Evolutionary conservation across 176 grass and related monocot species (phyloP).

Genomic region (Oryza coarctata): DNA sequence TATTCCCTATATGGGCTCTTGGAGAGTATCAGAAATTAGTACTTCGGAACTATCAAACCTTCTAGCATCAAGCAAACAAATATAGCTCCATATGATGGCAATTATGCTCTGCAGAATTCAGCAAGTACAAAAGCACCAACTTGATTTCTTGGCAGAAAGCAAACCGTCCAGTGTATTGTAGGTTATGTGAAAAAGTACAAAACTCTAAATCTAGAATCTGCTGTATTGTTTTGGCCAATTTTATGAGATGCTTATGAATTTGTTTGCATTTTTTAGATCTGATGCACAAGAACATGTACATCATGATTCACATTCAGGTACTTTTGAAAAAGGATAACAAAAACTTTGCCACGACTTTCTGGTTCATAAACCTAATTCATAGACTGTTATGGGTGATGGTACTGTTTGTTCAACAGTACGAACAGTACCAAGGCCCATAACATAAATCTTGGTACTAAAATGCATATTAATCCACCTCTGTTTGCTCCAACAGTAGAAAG

Average conservation of each 20-base stretch:
- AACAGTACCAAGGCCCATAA: too few relatives aligned
- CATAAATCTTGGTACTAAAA: background rate
- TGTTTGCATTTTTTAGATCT: slow-evolving; percentile 17
- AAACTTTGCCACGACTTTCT: background rate
- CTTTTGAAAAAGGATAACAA: background rate
- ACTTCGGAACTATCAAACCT: slow-evolving; percentile 1
- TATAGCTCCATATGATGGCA: background rate
- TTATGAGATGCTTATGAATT: background rate
- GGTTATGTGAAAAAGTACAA: background rate
- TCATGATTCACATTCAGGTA: background rate
- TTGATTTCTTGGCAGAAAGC: slow-evolving; percentile 11
- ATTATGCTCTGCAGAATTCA: background rate
- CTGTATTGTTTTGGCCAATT: background rate
- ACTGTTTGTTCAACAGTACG: too few relatives aligned
- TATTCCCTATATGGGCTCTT: slow-evolving; percentile 90
- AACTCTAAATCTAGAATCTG: background rate
- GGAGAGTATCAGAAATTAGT: slow-evolving; percentile 64
- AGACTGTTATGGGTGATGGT: too few relatives aligned
- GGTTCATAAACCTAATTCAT: background rate
- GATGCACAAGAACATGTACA: slow-evolving; percentile 7
- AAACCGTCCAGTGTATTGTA: slow-evolving; percentile 25
- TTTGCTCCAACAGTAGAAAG: background rate
- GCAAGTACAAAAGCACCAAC: background rate
- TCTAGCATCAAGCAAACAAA: background rate
- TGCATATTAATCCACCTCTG: background rate